Evolutionary conservation across 1,139 yeast genomes (phyloP).

Genomic region (Spencermartinsiella ligniputridi): DNA sequence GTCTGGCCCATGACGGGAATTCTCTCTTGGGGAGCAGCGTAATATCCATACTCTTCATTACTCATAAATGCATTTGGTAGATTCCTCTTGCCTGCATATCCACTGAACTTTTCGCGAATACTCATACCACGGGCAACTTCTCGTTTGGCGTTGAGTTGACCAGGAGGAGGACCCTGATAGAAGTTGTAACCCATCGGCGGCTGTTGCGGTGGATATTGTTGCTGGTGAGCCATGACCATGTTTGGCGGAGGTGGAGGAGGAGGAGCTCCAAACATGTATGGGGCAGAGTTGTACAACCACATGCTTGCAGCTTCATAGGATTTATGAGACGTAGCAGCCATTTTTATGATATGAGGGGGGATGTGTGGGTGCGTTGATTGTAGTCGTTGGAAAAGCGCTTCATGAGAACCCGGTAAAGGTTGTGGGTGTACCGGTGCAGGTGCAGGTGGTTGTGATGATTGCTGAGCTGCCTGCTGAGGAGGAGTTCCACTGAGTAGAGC

Average conservation of each 20-base stretch:
- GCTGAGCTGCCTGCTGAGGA: background rate
- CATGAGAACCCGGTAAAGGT: background rate
- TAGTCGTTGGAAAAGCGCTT: background rate
- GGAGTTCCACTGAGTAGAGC: conserved; percentile 10
- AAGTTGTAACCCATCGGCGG: background rate
- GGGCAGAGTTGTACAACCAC: conserved; percentile 25
- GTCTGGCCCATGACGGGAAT: background rate
- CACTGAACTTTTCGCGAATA: conserved; percentile 35
- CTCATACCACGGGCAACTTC: conserved; percentile 30
- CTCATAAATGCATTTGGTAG: conserved; percentile 5
- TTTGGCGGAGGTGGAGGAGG: background rate
- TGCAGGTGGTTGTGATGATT: background rate
- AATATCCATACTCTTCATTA: background rate
- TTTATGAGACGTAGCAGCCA: conserved; percentile 32
- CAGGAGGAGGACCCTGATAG: conserved; percentile 8
- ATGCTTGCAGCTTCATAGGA: conserved; percentile 35
- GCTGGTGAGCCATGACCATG: background rate
- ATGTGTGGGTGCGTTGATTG: background rate
- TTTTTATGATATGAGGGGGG: conserved; percentile 2
- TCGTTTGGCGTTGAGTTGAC: conserved; percentile 24
- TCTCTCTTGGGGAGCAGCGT: conserved; percentile 7
- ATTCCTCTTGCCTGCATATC: conserved; percentile 1
- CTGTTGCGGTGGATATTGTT: background rate
- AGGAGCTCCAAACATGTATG: background rate
- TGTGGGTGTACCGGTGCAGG: background rate